A percentile compares a stretch with the other conserved stretches of the same genome.
phyloP scores from a whole-genome alignment of 192 early-diverging fungal species.

The Coemansia sp. region DNA sequence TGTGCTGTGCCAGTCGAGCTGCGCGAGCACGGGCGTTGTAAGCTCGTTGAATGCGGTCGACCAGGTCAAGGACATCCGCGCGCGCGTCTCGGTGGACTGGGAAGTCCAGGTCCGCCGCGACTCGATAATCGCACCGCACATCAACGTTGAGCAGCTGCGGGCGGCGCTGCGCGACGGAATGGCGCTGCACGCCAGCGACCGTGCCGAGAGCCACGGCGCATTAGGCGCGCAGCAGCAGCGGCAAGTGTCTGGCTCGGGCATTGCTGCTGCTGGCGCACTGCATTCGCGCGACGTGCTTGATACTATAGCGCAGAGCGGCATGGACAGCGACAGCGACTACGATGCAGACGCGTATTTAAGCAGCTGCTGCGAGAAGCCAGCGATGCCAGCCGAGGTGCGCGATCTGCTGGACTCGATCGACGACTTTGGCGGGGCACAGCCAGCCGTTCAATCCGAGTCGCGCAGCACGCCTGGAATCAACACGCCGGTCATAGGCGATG shows the following conservation, averaged over 20 bases:
- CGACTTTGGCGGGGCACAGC: neutral
- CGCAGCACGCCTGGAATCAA: constrained; percentile 27
- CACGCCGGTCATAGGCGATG: constrained; percentile 36
- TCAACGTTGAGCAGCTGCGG: constrained; percentile 47
- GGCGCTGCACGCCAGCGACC: constrained; percentile 26
- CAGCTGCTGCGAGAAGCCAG: neutral
- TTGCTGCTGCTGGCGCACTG: neutral
- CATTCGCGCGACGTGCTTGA: constrained; percentile 9
- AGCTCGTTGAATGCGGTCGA: constrained; percentile 12
- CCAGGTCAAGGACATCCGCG: constrained; percentile 37
- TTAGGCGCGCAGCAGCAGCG: neutral
- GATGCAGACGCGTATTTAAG: neutral
- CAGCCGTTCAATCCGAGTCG: constrained; percentile 1
- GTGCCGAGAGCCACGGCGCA: neutral
- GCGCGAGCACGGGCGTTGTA: neutral
- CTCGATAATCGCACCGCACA: constrained; percentile 24
- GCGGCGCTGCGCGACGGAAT: constrained; percentile 35
- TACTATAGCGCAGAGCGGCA: constrained; percentile 1
- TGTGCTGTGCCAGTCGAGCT: constrained; percentile 12
- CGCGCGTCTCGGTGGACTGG: constrained; percentile 51
- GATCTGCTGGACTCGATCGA: constrained; percentile 42
- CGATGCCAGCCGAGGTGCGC: constrained; percentile 38
- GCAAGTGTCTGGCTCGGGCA: neutral
- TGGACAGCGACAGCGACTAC: neutral
- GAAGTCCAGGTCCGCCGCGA: constrained; percentile 35